These are phyloP conservation scores for Suillus subluteus DNA, from an alignment of 768 basidiomycete genomes.

Conservation along the genomic window DNA sequence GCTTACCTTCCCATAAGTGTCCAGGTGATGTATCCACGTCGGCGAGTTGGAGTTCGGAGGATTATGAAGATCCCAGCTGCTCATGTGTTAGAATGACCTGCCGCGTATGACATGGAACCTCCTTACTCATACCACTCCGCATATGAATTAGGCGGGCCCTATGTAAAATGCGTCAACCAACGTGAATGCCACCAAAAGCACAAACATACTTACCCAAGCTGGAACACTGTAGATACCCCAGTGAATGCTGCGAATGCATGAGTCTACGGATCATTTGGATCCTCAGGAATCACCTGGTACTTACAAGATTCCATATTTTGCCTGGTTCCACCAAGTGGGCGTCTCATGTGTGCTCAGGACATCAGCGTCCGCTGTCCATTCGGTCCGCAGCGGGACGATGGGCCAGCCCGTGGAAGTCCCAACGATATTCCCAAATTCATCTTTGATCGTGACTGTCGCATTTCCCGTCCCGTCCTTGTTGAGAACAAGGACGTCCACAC, in stretches of 20 bases:
- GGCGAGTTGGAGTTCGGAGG: conserved; percentile 39
- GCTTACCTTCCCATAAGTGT: conserved; percentile 48
- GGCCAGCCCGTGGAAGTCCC: conserved; percentile 42
- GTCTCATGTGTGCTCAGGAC: conserved; percentile 50
- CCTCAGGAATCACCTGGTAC: conserved; percentile 16
- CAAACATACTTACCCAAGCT: conserved; percentile 38
- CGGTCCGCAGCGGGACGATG: conserved; percentile 40
- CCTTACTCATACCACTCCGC: conserved; percentile 61
- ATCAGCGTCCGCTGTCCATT: conserved; percentile 42
- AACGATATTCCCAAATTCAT: conserved; percentile 38
- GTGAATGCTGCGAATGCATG: conserved; percentile 42
- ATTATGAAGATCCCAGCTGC: conserved; percentile 44
- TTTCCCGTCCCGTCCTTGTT: conserved; percentile 34
- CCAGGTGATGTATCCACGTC: conserved; percentile 52
- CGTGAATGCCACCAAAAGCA: conserved; percentile 19
- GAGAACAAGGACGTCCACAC: conserved; percentile 50
- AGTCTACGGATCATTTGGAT: neutral
- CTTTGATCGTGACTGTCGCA: conserved; percentile 38
- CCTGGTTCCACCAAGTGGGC: conserved; percentile 58
- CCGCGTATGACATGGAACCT: neutral
- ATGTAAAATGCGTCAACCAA: conserved; percentile 10
- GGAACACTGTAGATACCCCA: conserved; percentile 54
- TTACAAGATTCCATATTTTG: conserved; percentile 62
- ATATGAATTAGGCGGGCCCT: conserved; percentile 46
- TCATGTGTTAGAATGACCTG: neutral